Evolutionary conservation across 352 stramenopile species (phyloP).

Genomic region (Halophytophthora polymorphica): DNA sequence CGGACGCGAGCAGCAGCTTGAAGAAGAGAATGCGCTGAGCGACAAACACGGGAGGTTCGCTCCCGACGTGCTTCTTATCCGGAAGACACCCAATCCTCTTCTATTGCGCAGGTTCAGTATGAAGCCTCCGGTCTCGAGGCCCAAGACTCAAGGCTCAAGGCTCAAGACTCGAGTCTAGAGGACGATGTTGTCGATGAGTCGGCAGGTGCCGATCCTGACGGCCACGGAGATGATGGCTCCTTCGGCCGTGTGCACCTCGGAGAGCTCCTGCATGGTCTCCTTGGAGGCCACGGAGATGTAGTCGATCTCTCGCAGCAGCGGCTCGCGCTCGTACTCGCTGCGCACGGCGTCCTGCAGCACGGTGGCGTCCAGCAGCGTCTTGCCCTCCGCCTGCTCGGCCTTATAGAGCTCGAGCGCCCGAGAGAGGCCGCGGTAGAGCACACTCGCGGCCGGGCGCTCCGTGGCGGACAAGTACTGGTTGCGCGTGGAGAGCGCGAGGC

Average conservation of each 20-base stretch:
- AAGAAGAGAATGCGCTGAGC: conserved; percentile 28
- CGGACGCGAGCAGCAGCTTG: conserved; percentile 1
- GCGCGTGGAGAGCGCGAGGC: conserved; percentile 96
- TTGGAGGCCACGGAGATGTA: conserved; percentile 95
- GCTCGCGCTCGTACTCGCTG: conserved; percentile 74
- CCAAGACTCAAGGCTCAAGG: not conserved
- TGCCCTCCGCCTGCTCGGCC: conserved; percentile 13
- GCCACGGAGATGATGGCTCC: conserved; percentile 94
- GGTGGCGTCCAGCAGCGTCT: conserved; percentile 27
- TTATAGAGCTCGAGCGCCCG: conserved; percentile 51
- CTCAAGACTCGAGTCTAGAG: conserved; percentile 27
- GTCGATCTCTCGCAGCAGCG: conserved; percentile 92
- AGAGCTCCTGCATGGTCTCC: conserved; percentile 93
- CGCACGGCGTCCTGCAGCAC: conserved; percentile 41
- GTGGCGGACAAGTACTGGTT: conserved; percentile 96
- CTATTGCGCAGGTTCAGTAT: not conserved
- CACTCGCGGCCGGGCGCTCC: conserved; percentile 84
- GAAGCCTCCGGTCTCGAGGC: not conserved
- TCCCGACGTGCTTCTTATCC: not conserved
- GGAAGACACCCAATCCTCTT: not conserved
- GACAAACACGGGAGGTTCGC: not conserved
- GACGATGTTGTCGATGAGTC: conserved; percentile 98
- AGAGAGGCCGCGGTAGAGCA: conserved; percentile 86
- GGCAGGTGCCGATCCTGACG: conserved; percentile 92
- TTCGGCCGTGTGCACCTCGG: conserved; percentile 53